phyloP scores from a whole-genome alignment of 2,329 filamentous ascomycete genomes.

The Xylariaceae sp. region DNA sequence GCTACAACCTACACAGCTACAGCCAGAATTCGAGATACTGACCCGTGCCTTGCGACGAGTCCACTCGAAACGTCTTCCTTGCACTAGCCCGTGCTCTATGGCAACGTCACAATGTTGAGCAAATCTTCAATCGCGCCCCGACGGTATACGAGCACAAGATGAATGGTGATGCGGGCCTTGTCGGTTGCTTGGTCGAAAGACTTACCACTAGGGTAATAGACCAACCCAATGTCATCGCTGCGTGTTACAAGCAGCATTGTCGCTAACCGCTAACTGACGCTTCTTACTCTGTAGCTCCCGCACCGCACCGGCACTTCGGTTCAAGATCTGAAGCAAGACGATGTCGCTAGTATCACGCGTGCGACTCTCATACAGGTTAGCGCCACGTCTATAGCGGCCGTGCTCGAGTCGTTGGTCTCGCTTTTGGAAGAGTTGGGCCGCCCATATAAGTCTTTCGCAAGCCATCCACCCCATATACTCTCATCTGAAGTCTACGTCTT shows the following conservation, averaged over 20 bases:
- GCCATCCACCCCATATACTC: conserved; percentile 62
- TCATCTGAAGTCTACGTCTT: conserved; percentile 68
- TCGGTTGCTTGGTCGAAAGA: conserved; percentile 64
- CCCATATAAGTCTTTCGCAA: conserved; percentile 53
- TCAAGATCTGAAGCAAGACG: conserved; percentile 62
- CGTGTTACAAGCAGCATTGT: conserved; percentile 3
- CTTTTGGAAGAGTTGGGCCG: conserved; percentile 62
- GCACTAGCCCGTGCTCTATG: conserved; percentile 29
- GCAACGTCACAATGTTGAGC: conserved; percentile 40
- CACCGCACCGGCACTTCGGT: conserved; percentile 62
- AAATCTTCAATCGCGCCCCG: conserved; percentile 34
- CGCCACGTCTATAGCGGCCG: conserved; percentile 52
- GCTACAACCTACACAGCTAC: background rate
- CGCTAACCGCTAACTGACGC: conserved; percentile 27
- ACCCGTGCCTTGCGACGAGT: conserved; percentile 18
- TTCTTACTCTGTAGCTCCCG: conserved; percentile 53
- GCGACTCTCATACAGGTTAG: conserved; percentile 65
- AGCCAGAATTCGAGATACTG: conserved; percentile 20
- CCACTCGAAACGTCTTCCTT: conserved; percentile 8
- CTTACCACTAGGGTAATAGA: conserved; percentile 60
- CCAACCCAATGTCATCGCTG: background rate
- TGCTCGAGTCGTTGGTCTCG: conserved; percentile 59
- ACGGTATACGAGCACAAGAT: conserved; percentile 46
- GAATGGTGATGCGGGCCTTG: conserved; percentile 62
- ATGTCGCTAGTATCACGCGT: conserved; percentile 62